Evolutionary conservation across 1,139 yeast genomes (phyloP).

Genomic region (Lodderomyces pseudojiufengensis): DNA sequence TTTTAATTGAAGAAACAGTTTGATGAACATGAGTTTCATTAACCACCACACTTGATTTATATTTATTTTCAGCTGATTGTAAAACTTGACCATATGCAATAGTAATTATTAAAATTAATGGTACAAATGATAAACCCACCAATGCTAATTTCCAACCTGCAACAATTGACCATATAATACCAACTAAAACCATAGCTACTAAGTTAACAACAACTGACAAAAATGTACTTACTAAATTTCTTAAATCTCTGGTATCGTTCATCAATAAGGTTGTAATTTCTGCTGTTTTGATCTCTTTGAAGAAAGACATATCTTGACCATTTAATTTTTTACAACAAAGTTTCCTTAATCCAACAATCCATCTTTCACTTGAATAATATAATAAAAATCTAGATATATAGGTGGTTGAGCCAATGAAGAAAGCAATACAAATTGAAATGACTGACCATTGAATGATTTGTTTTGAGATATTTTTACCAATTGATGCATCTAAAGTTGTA

Average conservation of each 20-base stretch:
- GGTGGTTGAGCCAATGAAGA: conserved; percentile 55
- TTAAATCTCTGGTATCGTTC: conserved; percentile 77
- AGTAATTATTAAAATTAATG: conserved; percentile 53
- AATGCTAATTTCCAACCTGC: conserved; percentile 87
- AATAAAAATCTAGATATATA: conserved; percentile 51
- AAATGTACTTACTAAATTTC: conserved; percentile 61
- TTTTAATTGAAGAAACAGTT: conserved; percentile 54
- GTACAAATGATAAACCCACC: conserved; percentile 74
- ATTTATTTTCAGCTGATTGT: conserved; percentile 52
- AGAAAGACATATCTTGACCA: conserved; percentile 56
- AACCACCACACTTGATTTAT: conserved; percentile 53
- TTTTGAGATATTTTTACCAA: conserved; percentile 18
- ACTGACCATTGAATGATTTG: conserved; percentile 63
- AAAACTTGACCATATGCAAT: conserved; percentile 49
- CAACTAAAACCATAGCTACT: conserved; percentile 50
- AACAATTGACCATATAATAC: conserved; percentile 71
- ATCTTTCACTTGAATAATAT: conserved; percentile 60
- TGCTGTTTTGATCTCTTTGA: conserved; percentile 42
- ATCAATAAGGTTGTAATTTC: conserved; percentile 64
- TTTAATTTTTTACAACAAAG: conserved; percentile 46
- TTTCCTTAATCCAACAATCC: conserved; percentile 60
- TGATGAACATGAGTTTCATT: conserved; percentile 59
- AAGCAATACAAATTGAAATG: conserved; percentile 56
- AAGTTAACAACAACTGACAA: conserved; percentile 53
- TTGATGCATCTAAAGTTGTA: conserved; percentile 47